These are phyloP conservation scores for Tricholoma sp. DNA, from an alignment of 768 basidiomycete genomes.

Conservation along the genomic window DNA sequence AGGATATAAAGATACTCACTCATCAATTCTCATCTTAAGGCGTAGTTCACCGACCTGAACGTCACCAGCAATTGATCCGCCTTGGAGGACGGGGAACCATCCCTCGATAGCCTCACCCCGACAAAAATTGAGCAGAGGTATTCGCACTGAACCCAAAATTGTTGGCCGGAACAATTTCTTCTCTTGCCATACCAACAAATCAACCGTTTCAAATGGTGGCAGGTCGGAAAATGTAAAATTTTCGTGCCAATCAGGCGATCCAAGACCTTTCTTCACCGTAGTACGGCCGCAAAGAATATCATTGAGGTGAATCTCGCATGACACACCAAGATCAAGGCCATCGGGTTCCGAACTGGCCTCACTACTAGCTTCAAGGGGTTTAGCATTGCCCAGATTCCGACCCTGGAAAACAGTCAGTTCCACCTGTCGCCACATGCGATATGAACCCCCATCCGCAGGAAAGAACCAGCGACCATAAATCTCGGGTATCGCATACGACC, in stretches of 20 bases:
- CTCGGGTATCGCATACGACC: conserved; percentile 78
- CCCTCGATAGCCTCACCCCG: conserved; percentile 75
- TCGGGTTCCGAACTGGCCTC: conserved; percentile 38
- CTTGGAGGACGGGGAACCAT: conserved; percentile 73
- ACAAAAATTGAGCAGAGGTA: conserved; percentile 67
- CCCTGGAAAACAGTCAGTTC: conserved; percentile 71
- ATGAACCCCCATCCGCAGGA: conserved; percentile 64
- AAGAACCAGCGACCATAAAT: conserved; percentile 61
- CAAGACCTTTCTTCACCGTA: conserved; percentile 61
- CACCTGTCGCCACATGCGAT: conserved; percentile 85
- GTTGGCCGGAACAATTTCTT: conserved; percentile 55
- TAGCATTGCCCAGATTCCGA: conserved; percentile 60
- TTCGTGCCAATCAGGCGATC: conserved; percentile 81
- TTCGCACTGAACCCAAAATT: conserved; percentile 55
- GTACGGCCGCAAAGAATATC: conserved; percentile 67
- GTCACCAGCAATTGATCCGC: conserved; percentile 41
- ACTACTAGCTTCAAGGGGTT: conserved; percentile 27
- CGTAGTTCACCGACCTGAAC: conserved; percentile 72
- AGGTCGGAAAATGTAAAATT: conserved; percentile 68
- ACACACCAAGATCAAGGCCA: conserved; percentile 62
- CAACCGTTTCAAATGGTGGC: conserved; percentile 71
- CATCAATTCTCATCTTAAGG: conserved; percentile 68
- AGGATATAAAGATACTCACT: conserved; percentile 39
- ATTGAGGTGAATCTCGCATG: conserved; percentile 76
- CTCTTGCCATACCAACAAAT: conserved; percentile 65